These are phyloP conservation scores for Cyberlindnera misumaiensis DNA, from an alignment of 805 yeast genomes.

Conservation along the genomic window DNA sequence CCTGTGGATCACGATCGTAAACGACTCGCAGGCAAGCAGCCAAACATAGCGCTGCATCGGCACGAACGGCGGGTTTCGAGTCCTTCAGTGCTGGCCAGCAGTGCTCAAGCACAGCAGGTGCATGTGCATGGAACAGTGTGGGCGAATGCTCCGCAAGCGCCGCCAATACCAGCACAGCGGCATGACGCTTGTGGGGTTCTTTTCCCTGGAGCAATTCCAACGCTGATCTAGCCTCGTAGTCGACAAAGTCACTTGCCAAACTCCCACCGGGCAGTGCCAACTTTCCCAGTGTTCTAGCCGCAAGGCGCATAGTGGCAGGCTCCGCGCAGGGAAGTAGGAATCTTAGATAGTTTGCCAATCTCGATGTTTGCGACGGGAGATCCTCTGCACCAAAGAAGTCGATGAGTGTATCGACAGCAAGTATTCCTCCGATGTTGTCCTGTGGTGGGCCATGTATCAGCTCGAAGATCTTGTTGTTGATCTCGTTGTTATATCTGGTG, in stretches of 20 bases:
- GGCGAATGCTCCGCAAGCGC: conserved; percentile 87
- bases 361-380: conserved; percentile 78
- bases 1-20: conserved; percentile 64
- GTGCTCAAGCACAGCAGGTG: conserved; percentile 70
- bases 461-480: conserved; percentile 83
- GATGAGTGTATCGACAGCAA: conserved; percentile 83
- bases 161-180: conserved; percentile 76
- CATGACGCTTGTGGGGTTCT: conserved; percentile 81
- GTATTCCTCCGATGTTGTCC: conserved; percentile 82
- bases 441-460: conserved; percentile 62
- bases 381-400: conserved; percentile 84
- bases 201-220: conserved; percentile 88
- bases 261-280: conserved; percentile 87
- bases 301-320: conserved; percentile 75
- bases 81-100: conserved; percentile 88
- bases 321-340: conserved; percentile 78
- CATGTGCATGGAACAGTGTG: conserved; percentile 69
- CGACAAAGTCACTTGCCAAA: conserved; percentile 86
- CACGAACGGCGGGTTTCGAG: conserved; percentile 62
- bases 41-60: conserved; percentile 78
- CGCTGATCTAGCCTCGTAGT: conserved; percentile 81
- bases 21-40: conserved; percentile 74
- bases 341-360: conserved; percentile 85
- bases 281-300: conserved; percentile 82
- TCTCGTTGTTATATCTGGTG: conserved; percentile 72